Percentiles rank a stretch among this genome's conserved stretches.
phyloP scores from a whole-genome alignment of 257 asterid genomes.

The Hygrophila difformis region DNA sequence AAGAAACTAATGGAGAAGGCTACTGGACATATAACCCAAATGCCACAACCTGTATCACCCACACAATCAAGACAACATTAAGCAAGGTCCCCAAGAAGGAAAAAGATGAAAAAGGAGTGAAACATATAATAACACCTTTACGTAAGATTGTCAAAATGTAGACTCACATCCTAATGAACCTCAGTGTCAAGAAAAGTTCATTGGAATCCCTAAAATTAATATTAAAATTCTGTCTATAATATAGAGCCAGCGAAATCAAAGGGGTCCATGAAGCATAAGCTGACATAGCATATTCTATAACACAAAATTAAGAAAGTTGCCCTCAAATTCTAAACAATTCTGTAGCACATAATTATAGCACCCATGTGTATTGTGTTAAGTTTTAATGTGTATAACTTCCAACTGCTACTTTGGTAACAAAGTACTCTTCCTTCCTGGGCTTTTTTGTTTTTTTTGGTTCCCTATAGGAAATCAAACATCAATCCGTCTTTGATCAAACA shows the following conservation, averaged over 20 bases:
- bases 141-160: conserved; percentile 5
- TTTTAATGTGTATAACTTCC: conserved; percentile 5
- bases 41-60: conserved; percentile 62
- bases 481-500: not conserved
- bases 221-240: conserved; percentile 3
- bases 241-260: not conserved
- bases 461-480: conserved; percentile 1
- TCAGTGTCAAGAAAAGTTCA: not conserved
- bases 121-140: conserved; percentile 1
- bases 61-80: too few relatives aligned
- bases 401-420: conserved; percentile 3
- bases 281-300: conserved; percentile 3
- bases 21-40: conserved; percentile 78
- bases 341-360: too few relatives aligned
- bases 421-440: not conserved
- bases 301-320: conserved; percentile 5
- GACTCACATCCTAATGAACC: too few relatives aligned
- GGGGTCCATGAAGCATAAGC: not conserved
- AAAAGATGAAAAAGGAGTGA: too few relatives aligned
- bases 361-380: not conserved
- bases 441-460: too few relatives aligned
- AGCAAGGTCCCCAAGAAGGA: too few relatives aligned
- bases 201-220: not conserved
- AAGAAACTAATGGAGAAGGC: conserved; percentile 46
- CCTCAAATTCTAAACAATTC: too few relatives aligned